Evolutionary conservation across 116 monocot genomes (phyloP).

Genomic region (Papilionanthe hybrid): DNA sequence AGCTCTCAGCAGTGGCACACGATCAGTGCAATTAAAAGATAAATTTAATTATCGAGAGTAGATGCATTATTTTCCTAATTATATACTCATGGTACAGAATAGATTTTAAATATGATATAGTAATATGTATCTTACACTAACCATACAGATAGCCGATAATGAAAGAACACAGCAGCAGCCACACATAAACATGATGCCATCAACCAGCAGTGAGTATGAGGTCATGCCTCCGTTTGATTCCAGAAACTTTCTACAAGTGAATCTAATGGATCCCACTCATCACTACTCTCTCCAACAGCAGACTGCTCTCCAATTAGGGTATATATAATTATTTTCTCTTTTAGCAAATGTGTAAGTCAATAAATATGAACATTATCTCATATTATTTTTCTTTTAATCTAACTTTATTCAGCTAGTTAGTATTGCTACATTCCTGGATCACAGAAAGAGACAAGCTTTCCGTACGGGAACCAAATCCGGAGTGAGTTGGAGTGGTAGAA

Average conservation of each 20-base stretch:
- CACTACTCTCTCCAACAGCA: conserved; percentile 25
- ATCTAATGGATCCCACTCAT: conserved; percentile 16
- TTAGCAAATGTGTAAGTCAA: background rate
- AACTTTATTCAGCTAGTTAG: background rate
- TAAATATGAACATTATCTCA: background rate
- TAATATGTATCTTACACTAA: too few species aligned
- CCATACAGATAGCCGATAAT: conserved; percentile 29
- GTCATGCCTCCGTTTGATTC: conserved; percentile 25
- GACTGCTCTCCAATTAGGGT: conserved; percentile 28
- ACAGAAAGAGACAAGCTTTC: background rate
- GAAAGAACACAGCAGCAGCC: conserved; percentile 24
- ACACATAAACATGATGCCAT: conserved; percentile 24
- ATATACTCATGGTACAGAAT: too few species aligned
- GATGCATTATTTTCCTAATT: too few species aligned
- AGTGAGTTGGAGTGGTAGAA: background rate
- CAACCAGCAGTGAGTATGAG: conserved; percentile 14
- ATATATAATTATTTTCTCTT: background rate
- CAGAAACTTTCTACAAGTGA: conserved; percentile 27
- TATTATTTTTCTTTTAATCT: background rate
- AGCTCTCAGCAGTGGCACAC: too few species aligned
- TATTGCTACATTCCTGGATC: background rate
- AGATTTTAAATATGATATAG: too few species aligned
- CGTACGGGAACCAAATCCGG: background rate
- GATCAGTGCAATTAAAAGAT: too few species aligned
- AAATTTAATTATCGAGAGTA: too few species aligned